Base-by-base conservation (phyloP, 768 basidiomycete genomes). In the Boletellus sp. region DNA sequence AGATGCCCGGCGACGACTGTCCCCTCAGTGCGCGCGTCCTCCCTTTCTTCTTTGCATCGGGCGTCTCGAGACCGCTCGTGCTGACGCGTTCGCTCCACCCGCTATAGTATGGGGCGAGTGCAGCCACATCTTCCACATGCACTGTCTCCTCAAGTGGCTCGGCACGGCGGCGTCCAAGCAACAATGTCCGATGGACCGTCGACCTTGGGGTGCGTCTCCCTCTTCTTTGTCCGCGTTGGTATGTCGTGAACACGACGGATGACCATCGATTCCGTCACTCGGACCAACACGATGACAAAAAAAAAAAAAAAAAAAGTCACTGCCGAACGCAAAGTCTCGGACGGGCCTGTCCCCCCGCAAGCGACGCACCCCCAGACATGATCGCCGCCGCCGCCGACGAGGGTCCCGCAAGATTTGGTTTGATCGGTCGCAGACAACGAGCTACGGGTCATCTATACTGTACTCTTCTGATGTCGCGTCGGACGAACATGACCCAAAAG, bases 81-180 rank as follows among this genome's bases (percentile, higher is more conserved):
- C 12, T 64, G 12, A 36, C 24, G 34, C 15, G 22, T 6, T 17
- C n/a, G n/a, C n/a, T n/a, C n/a, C n/a, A n/a, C n/a, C n/a, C n/a
- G n/a, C 6, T n/a, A n/a, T 56, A 98, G 95, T 98, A 47, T 98
- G 94, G 91, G 96, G 96, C 31, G 86, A 96, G 70, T 99, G 95
- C 64, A 91, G 84, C 6, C 96, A 98, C 66, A 84, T 96, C 50
- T 99, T 98, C 63, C 96, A 99, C 66, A 94, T 97, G 91, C 95
- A 99, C 67, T 98, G 95, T 70, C 72, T 99, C 12, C 77, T 95
- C 55, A 96, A 97, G 68, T 99, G 96, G 96, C 81, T 97, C 52
- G 85, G 85, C 4, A 94, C 94, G 0, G 72, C 82, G 5, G 83
- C 89, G 13, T 94, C 90, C 32, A 97, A 97, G 67, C 85, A 88